These are phyloP conservation scores for Eucalyptus sideroxylon DNA, from an alignment of 345 rosid genomes.

Conservation along the genomic window DNA sequence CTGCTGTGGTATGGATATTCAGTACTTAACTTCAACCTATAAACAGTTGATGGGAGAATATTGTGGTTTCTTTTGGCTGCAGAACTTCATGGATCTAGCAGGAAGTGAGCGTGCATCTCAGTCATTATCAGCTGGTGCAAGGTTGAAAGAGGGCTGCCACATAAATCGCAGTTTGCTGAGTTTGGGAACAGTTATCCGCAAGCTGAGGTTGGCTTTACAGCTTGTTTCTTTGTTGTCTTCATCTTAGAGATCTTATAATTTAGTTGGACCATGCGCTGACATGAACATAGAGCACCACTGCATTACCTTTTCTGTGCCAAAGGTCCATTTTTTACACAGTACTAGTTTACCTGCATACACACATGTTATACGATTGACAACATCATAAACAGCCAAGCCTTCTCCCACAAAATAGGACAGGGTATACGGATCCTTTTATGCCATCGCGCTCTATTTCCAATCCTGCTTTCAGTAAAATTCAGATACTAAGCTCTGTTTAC, in stretches of 20 bases:
- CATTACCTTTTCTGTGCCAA: neutral
- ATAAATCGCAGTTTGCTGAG: conserved; percentile 91
- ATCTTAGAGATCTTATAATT: neutral
- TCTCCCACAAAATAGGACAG: neutral
- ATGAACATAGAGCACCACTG: neutral
- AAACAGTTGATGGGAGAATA: neutral
- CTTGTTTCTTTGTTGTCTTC: neutral
- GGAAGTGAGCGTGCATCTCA: conserved; percentile 99
- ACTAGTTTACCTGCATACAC: neutral
- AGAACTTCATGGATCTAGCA: conserved; percentile 94
- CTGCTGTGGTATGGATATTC: conserved; percentile 56
- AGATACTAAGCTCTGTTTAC: neutral
- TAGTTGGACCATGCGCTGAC: neutral
- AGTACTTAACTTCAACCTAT: neutral
- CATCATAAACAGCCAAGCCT: neutral
- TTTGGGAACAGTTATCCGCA: conserved; percentile 89
- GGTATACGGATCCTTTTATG: neutral
- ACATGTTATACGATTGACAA: neutral
- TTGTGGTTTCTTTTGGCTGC: conserved; percentile 3
- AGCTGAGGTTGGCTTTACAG: conserved; percentile 54
- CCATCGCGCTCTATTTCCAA: neutral
- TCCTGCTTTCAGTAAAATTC: neutral
- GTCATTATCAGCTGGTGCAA: conserved; percentile 72
- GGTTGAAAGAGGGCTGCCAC: conserved; percentile 96
- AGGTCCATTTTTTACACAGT: neutral